Evolutionary conservation across 306 rosid species (phyloP), one percentile per base, ranked within the genome.

Genomic region (Neltuma alba): DNA sequence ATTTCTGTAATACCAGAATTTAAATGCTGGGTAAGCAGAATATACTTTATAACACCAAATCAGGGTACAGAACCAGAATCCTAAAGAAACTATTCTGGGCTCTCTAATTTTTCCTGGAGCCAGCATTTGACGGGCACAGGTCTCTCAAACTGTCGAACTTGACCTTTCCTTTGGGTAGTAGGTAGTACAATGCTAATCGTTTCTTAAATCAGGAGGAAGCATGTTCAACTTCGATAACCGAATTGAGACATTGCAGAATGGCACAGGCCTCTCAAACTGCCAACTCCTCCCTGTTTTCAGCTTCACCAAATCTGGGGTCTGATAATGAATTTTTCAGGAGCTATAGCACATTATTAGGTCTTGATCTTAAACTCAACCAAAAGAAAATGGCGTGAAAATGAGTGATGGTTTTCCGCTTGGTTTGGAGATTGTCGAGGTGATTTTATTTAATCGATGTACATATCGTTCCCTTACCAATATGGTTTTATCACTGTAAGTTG

Each of bases 401-500:
- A 8, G n/a, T 74, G 64, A 83, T 63, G 68, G 20, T 40, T 70
- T 68, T 60, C n/a, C 18, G 1, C 68, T 38, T 44, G 75, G 7
- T 71, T 60, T 47, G 20, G 7, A 47, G 52, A 75, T 79, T 66
- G 45, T 67, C 61, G 70, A 69, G 75, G 55, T 31, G 62, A 68
- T 79, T 40, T 74, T 5, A 11, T 64, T 23, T 65, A 64, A 30
- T 63, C 68, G 71, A 55, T 73, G 9, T 8, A 10, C 47, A 9
- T 18, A 11, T 9, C 25, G 14, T 11, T 13, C 7, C 20, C 76
- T 48, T 2, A 72, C 44, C 47, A n/a, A 33, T 36, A 48, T 33
- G 61, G 31, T 66, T 42, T 40, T 34, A 5, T 75, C 68, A 28
- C 48, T 77, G 44, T 74, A 40, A 37, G 69, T 63, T 54, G 64